A percentile compares a stretch with the other conserved stretches of the same genome.
phyloP scores from a whole-genome alignment of 75 land plant species.

The Selaginella moellendorffii region DNA sequence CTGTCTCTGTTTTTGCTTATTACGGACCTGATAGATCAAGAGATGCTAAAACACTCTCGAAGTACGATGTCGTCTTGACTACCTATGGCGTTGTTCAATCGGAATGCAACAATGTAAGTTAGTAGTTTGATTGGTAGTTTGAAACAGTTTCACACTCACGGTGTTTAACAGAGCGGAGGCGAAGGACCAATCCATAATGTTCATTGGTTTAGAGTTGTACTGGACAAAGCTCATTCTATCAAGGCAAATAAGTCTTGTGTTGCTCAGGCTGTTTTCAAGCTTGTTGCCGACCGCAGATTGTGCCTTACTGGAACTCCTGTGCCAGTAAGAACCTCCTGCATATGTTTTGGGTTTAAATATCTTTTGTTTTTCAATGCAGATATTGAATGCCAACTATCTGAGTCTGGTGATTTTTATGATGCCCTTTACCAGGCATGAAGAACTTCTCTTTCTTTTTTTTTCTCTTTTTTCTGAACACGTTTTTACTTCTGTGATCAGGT shows the following conservation, averaged over 20 bases:
- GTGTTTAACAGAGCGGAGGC: slow-evolving; percentile 33
- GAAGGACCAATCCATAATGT: slow-evolving; percentile 59
- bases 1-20: slow-evolving; percentile 59
- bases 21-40: slow-evolving; percentile 55
- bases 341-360: too few species aligned
- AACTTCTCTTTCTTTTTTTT: too few species aligned
- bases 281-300: slow-evolving; percentile 65
- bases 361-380: too few species aligned
- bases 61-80: slow-evolving; percentile 64
- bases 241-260: slow-evolving; percentile 54
- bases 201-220: slow-evolving; percentile 75
- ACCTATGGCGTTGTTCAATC: slow-evolving; percentile 82
- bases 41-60: slow-evolving; percentile 45
- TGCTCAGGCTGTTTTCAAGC: slow-evolving; percentile 54
- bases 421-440: too few species aligned
- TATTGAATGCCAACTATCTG: too few species aligned
- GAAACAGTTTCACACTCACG: too few species aligned
- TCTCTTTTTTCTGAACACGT: too few species aligned
- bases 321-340: too few species aligned
- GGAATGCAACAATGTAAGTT: slow-evolving; percentile 42
- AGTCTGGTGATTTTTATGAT: too few species aligned
- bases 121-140: too few species aligned
- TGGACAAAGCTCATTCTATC: slow-evolving; percentile 93
- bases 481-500: too few species aligned
- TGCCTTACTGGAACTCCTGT: slow-evolving; percentile 96